Percentiles rank a stretch among this genome's conserved stretches.
Evolutionary conservation across 2,329 filamentous ascomycete species (phyloP).

Genomic region (Cephalotrichum gorgonifer): DNA sequence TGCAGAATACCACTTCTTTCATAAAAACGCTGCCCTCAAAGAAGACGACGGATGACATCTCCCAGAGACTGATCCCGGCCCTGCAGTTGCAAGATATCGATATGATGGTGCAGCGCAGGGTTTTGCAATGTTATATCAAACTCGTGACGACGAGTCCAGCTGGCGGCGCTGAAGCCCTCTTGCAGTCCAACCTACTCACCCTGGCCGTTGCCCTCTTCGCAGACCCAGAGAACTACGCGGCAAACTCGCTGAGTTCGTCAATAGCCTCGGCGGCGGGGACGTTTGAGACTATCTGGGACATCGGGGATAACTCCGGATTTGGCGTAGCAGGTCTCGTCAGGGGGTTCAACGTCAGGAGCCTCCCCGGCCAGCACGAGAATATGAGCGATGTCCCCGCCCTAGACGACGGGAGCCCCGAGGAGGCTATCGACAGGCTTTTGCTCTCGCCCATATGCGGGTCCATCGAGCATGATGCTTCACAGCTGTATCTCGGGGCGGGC

Average conservation of each 20-base stretch:
- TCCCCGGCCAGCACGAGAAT: constrained; percentile 57
- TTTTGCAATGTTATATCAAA: constrained; percentile 90
- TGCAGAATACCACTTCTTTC: constrained; percentile 88
- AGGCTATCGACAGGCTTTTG: constrained; percentile 50
- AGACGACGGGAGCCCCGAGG: constrained; percentile 50
- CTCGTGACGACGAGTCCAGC: constrained; percentile 80
- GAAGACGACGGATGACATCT: constrained; percentile 78
- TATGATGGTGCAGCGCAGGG: constrained; percentile 84
- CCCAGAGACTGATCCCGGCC: constrained; percentile 72
- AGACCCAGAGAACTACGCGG: constrained; percentile 79
- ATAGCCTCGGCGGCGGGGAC: constrained; percentile 84
- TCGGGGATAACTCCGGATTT: constrained; percentile 89
- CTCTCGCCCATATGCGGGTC: constrained; percentile 69
- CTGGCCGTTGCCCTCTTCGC: constrained; percentile 86
- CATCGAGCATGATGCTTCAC: constrained; percentile 79
- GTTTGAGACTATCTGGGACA: constrained; percentile 92
- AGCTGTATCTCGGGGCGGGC: constrained; percentile 53
- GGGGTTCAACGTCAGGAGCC: constrained; percentile 61
- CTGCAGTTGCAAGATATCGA: constrained; percentile 84
- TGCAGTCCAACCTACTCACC: constrained; percentile 86
- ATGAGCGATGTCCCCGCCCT: constrained; percentile 13
- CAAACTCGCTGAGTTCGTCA: constrained; percentile 76
- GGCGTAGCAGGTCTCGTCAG: constrained; percentile 79
- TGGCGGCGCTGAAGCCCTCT: constrained; percentile 72
- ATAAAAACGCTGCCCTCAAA: constrained; percentile 74